Percentiles rank a stretch among this genome's conserved stretches.
Evolutionary conservation across 2,329 filamentous ascomycete species (phyloP).

Genomic region (Claviceps sorghi): DNA sequence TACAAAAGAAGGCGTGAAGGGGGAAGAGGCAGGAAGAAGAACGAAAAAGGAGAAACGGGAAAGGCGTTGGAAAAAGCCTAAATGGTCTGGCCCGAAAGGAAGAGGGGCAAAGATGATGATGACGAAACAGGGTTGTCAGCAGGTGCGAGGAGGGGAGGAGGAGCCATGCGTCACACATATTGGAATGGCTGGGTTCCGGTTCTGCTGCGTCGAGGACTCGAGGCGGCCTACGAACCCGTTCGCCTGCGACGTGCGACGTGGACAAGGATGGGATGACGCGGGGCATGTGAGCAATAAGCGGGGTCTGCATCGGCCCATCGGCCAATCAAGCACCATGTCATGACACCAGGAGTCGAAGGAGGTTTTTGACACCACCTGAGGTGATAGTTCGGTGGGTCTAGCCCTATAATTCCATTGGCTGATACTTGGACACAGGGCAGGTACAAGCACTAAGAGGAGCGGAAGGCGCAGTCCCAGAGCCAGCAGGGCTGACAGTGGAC

Average conservation of each 20-base stretch:
- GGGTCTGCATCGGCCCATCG: background rate
- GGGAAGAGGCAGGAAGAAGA: background rate
- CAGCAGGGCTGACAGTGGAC: too few species aligned
- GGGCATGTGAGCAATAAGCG: background rate
- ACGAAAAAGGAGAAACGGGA: background rate
- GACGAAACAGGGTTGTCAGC: constrained; percentile 5
- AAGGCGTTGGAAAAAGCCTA: background rate
- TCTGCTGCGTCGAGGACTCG: background rate
- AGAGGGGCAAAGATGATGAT: constrained; percentile 1
- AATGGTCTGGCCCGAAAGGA: background rate
- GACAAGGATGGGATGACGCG: too few species aligned
- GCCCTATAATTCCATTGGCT: too few species aligned
- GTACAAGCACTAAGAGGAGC: too few species aligned
- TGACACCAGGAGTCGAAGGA: background rate
- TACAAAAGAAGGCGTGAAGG: too few species aligned
- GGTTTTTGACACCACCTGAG: too few species aligned
- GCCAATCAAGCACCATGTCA: background rate
- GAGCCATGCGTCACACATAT: background rate
- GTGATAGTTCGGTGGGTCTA: too few species aligned
- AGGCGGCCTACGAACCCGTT: background rate
- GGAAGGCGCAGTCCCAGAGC: too few species aligned
- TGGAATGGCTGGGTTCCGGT: background rate
- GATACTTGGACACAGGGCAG: too few species aligned
- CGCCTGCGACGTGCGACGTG: too few species aligned
- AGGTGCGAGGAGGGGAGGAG: too few species aligned